Conservation (phyloP, 345 rosid species). For the Salix arbutifolia region DNA sequence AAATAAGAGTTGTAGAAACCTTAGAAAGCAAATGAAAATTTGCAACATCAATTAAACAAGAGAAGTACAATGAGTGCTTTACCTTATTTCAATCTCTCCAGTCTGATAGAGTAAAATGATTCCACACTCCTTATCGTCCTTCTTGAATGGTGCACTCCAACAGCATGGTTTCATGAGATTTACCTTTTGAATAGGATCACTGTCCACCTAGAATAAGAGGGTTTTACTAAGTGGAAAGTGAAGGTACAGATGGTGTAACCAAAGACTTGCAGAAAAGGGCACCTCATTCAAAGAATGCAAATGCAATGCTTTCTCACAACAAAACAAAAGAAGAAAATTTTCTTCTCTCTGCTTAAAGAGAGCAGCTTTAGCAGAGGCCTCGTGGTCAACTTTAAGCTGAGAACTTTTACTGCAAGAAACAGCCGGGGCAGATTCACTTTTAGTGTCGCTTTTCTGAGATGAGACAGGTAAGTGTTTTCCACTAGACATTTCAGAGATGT, state of each 20-base stretch:
- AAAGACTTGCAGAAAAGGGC: neutral
- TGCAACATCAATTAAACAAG: neutral
- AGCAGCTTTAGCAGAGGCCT: slow-evolving; percentile 31
- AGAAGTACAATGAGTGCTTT: neutral
- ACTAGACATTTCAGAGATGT: slow-evolving; percentile 28
- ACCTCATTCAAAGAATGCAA: slow-evolving; percentile 29
- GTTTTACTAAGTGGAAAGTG: slow-evolving; percentile 25
- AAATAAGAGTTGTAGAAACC: neutral
- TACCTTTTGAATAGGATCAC: slow-evolving; percentile 40
- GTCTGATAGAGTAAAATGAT: slow-evolving; percentile 59
- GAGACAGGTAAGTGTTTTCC: slow-evolving; percentile 21
- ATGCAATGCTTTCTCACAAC: slow-evolving; percentile 58
- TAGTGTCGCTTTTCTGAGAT: slow-evolving; percentile 31
- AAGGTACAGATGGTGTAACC: slow-evolving; percentile 10
- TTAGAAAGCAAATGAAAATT: neutral
- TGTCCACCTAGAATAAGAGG: slow-evolving; percentile 48
- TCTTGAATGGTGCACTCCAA: slow-evolving; percentile 65
- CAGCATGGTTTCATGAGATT: slow-evolving; percentile 59
- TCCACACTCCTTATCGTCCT: slow-evolving; percentile 46
- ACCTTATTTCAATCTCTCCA: slow-evolving; percentile 80
- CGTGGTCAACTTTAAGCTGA: slow-evolving; percentile 28
- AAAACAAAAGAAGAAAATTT: slow-evolving; percentile 44
- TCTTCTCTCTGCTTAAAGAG: slow-evolving; percentile 29
- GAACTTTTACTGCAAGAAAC: slow-evolving; percentile 28
- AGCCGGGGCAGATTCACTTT: slow-evolving; percentile 27